Percentiles rank a stretch among this genome's conserved stretches.
These are phyloP conservation scores for Termitomyces sp. DNA, from an alignment of 768 basidiomycete genomes.

Conservation along the genomic window DNA sequence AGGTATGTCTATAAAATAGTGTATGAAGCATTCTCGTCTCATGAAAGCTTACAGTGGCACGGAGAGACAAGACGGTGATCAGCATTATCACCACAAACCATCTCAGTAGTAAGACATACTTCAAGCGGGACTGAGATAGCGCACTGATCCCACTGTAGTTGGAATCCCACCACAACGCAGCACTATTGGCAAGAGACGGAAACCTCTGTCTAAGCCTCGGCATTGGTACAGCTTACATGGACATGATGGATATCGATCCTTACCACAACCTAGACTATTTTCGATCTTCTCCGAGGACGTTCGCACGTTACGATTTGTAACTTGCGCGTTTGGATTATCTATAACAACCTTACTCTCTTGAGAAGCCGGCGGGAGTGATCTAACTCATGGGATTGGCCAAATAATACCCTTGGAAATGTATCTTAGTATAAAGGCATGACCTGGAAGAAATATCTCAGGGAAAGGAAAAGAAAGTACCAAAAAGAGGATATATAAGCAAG, in stretches of 20 bases:
- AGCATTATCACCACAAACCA: conserved; percentile 1
- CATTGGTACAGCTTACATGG: neutral
- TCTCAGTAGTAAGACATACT: conserved; percentile 5
- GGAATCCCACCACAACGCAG: neutral
- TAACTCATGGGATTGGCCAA: conserved; percentile 8
- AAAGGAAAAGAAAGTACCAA: conserved; percentile 32
- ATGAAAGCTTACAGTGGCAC: neutral
- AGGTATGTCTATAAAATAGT: neutral
- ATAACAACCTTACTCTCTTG: conserved; percentile 1
- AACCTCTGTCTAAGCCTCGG: conserved; percentile 6
- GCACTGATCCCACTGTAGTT: neutral
- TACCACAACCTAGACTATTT: conserved; percentile 3
- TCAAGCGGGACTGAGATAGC: neutral
- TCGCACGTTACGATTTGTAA: neutral
- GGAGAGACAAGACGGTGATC: neutral
- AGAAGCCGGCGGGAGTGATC: neutral
- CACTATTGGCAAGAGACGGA: neutral
- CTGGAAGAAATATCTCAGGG: conserved; percentile 30
- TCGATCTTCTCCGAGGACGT: conserved; percentile 4
- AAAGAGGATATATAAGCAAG: conserved; percentile 40
- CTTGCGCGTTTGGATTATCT: conserved; percentile 2
- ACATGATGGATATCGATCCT: neutral
- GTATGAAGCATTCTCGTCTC: neutral
- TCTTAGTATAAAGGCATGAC: conserved; percentile 16
- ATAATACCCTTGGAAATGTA: conserved; percentile 19